Percentiles rank a stretch among this genome's conserved stretches.
These are phyloP conservation scores for Vishniacozyma victoriae DNA, from an alignment of 768 basidiomycete genomes.

Conservation along the genomic window DNA sequence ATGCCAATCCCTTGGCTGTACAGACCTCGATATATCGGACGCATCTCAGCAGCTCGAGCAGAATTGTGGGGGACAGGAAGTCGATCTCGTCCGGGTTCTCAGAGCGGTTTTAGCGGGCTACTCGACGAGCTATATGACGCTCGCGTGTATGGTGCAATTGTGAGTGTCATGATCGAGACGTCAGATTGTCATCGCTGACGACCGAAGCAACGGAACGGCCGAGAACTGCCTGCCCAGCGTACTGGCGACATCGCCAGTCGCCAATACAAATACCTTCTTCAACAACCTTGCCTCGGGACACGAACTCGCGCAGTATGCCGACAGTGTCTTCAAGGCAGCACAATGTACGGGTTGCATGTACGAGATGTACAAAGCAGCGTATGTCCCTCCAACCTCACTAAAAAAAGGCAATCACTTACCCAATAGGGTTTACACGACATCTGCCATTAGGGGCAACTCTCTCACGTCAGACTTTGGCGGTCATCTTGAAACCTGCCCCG, in stretches of 20 bases:
- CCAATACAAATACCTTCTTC: conserved; percentile 39
- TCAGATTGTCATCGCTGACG: background rate
- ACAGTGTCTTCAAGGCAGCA: conserved; percentile 28
- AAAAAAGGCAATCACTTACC: background rate
- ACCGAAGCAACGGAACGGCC: conserved; percentile 37
- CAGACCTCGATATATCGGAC: conserved; percentile 17
- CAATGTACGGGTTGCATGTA: conserved; percentile 43
- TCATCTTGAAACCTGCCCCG: conserved; percentile 31
- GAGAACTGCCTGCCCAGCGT: conserved; percentile 29
- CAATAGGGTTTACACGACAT: conserved; percentile 27
- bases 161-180: conserved; percentile 14
- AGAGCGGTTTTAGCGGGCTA: conserved; percentile 30
- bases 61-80: conserved; percentile 15
- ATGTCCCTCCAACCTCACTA: conserved; percentile 8
- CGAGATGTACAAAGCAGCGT: conserved; percentile 44
- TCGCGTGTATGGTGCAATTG: conserved; percentile 42
- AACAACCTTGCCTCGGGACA: conserved; percentile 31
- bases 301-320: conserved; percentile 29
- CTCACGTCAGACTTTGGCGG: conserved; percentile 23
- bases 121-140: conserved; percentile 29
- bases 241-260: conserved; percentile 20
- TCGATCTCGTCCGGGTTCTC: conserved; percentile 23
- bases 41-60: conserved; percentile 18
- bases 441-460: conserved; percentile 22
- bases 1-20: conserved; percentile 23